These are phyloP conservation scores for Populus hybrid DNA, from an alignment of 441 rosid genomes.

Conservation along the genomic window DNA sequence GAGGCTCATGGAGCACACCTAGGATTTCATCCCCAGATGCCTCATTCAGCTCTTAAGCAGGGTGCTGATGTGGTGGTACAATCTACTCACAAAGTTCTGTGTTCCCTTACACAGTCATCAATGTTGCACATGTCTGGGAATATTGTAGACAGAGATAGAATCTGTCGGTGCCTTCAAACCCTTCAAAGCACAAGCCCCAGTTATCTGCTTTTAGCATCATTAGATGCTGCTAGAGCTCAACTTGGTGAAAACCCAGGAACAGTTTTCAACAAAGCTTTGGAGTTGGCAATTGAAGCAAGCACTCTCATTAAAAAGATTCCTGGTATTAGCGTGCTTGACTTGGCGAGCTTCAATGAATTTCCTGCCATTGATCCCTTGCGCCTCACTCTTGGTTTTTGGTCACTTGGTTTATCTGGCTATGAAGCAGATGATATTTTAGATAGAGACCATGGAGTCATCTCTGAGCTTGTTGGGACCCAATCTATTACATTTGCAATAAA, in stretches of 20 bases:
- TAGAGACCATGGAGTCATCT: constrained; percentile 35
- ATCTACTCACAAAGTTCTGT: constrained; percentile 63
- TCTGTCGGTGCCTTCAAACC: constrained; percentile 52
- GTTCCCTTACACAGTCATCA: constrained; percentile 63
- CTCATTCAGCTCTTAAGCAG: constrained; percentile 53
- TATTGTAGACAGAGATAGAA: constrained; percentile 41
- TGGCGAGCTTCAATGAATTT: constrained; percentile 25
- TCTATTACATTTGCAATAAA: constrained; percentile 44
- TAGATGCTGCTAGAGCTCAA: constrained; percentile 68
- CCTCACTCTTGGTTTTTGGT: constrained; percentile 51
- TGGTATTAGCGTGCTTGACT: constrained; percentile 36
- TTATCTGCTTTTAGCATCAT: constrained; percentile 57
- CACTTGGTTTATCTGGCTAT: constrained; percentile 51
- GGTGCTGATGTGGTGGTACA: constrained; percentile 58
- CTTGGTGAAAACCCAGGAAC: constrained; percentile 41
- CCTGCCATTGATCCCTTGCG: constrained; percentile 49
- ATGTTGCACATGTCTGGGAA: constrained; percentile 57
- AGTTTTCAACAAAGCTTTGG: constrained; percentile 34
- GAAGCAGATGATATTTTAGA: constrained; percentile 48
- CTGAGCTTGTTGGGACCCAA: constrained; percentile 46
- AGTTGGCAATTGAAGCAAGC: constrained; percentile 38
- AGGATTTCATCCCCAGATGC: constrained; percentile 55
- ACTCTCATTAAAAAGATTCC: constrained; percentile 26
- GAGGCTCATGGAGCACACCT: constrained; percentile 74
- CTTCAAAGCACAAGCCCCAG: constrained; percentile 65